A percentile compares a stretch with the other conserved stretches of the same genome.
These are phyloP conservation scores for Podaxis carcinomalis DNA, from an alignment of 768 basidiomycete species.

Conservation along the genomic window DNA sequence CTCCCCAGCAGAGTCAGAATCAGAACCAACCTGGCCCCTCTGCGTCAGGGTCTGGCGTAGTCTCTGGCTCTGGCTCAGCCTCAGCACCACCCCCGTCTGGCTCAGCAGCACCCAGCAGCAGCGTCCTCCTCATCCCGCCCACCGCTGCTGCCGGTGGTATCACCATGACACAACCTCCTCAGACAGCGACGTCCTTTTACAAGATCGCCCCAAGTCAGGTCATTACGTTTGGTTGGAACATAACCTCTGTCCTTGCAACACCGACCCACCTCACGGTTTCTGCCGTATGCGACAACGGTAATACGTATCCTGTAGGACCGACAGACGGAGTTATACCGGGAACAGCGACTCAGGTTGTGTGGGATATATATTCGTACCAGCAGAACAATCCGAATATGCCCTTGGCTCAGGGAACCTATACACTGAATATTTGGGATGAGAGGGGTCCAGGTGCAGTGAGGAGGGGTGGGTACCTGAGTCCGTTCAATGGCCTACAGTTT, in stretches of 20 bases:
- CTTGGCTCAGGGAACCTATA: constrained; percentile 73
- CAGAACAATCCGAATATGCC: constrained; percentile 55
- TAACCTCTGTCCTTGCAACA: constrained; percentile 65
- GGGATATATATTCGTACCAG: constrained; percentile 81
- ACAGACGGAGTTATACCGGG: constrained; percentile 69
- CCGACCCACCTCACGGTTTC: constrained; percentile 77
- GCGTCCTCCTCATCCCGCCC: constrained; percentile 18
- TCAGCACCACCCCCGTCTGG: background rate
- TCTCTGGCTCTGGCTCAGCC: background rate
- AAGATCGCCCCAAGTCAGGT: constrained; percentile 73
- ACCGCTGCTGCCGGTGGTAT: constrained; percentile 54
- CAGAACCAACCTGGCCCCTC: background rate
- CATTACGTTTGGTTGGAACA: constrained; percentile 91
- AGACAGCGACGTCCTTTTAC: constrained; percentile 79
- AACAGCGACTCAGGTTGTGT: constrained; percentile 64
- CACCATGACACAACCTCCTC: constrained; percentile 75
- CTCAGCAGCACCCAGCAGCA: constrained; percentile 11
- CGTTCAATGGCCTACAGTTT: constrained; percentile 71
- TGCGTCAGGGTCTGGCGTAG: background rate
- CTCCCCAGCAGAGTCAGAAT: background rate
- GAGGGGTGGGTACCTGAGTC: constrained; percentile 59
- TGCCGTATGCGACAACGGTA: constrained; percentile 81
- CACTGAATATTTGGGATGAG: constrained; percentile 78
- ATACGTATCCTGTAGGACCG: constrained; percentile 86
- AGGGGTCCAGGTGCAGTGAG: constrained; percentile 61